Base-by-base conservation (phyloP, 2,329 filamentous ascomycete species). In the Fusarium devonianum region DNA sequence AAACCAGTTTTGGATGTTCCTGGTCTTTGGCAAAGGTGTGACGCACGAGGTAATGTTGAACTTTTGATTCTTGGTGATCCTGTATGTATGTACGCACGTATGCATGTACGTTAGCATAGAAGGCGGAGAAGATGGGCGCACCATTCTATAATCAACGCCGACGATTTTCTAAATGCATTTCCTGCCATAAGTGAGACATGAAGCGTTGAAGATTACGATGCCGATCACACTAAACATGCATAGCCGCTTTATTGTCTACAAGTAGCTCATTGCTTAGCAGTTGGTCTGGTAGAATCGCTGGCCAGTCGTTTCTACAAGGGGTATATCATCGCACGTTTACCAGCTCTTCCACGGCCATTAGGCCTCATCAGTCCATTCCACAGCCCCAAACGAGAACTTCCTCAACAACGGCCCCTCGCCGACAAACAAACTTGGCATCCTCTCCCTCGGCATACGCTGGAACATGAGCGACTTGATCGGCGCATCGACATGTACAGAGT, bases 391-490 rank as follows among this genome's bases (percentile, higher is more conserved):
- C 1, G 78, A 77, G 47, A 74, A 79, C 60, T 78, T 78, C 6
- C 58, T 62, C 17, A 84, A 26, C 3, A 49, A 43, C 3, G 59
- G 36, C 0, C 72, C 74, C 7, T 70, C 65, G 0, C 74, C 78
- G 0, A 78, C 68, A 49, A 79, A 82, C 23, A 84, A 56, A 40
- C 78, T 81, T 0, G 79, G 64, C 46, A 71, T 62, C 18, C 43
- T 60, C 49, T 83, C 80, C 1, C 70, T 60, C 0, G 75, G 73
- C 67, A 82, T 70, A 6, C 53, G 70, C 55, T 74, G 67, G 40
- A 82, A 83, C 69, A 73, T 70, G 13, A 84, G 43, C 2, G 73
- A 67, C 51, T 68, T 71, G 16, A 82, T 59, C 0, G 76, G 75
- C 16, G 63, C 64, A 4, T 59, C 57, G 0, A 56, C 40, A 14